Evolutionary conservation across 768 basidiomycete species (phyloP).

Genomic region (Boletus vermiculosoides): DNA sequence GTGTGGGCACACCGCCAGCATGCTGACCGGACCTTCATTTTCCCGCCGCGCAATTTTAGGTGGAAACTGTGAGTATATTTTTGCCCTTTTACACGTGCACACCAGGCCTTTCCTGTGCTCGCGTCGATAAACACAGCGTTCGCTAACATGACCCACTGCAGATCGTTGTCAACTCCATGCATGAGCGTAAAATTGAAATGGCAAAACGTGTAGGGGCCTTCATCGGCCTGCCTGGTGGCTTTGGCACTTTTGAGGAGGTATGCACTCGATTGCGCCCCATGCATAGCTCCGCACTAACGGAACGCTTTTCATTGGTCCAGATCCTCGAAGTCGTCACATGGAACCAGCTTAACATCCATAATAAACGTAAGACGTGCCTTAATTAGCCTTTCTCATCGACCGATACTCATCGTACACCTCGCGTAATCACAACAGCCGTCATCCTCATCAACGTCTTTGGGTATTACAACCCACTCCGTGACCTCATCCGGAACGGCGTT

Average conservation of each 20-base stretch:
- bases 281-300: constrained; percentile 3
- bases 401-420: too few species aligned
- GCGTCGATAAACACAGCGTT: constrained; percentile 1
- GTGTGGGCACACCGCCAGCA: not conserved
- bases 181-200: constrained; percentile 90
- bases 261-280: not conserved
- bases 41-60: constrained; percentile 11
- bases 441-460: constrained; percentile 81
- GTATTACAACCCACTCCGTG: constrained; percentile 82
- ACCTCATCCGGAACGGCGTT: constrained; percentile 66
- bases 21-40: constrained; percentile 12
- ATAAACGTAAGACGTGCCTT: constrained; percentile 59
- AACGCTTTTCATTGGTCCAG: constrained; percentile 34
- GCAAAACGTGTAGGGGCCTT: constrained; percentile 78
- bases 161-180: constrained; percentile 80
- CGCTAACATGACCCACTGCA: constrained; percentile 28
- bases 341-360: constrained; percentile 88
- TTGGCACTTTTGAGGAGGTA: constrained; percentile 92
- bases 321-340: constrained; percentile 92
- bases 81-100: constrained; percentile 1
- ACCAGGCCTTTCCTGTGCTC: not conserved
- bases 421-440: constrained; percentile 52
- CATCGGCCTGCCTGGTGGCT: constrained; percentile 88
- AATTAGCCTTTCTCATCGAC: not conserved
- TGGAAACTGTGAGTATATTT: constrained; percentile 32